Evolutionary conservation across 2,329 filamentous ascomycete species (phyloP), one percentile per base, ranked within the genome.

Genomic region (Pezicula neosporulosa): DNA sequence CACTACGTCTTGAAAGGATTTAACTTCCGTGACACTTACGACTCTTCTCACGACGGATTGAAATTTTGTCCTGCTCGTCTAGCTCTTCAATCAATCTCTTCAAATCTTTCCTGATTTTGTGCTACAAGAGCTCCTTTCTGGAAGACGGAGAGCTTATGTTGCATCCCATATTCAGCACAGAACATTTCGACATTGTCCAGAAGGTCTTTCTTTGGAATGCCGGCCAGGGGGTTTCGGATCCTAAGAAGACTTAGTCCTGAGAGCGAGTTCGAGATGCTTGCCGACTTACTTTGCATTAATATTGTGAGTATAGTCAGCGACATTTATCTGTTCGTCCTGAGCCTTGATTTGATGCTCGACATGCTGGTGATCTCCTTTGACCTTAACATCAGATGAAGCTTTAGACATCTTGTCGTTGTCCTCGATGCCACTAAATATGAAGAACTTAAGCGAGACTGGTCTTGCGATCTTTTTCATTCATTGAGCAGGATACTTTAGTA

Each of bases 151-250:
- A 55, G 15, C 6, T 49, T 48, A 4, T 55, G 78, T 2, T 71
- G 65, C 30, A 91, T 72, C 21, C 75, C 76, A 56, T 86, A 79
- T 37, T 76, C 69, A 6, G 72, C 69, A 37, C 82, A 83, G 60
- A 87, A 88, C 9, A 70, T 70, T 47, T 81, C 74, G 38, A 83
- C 83, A 48, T 81, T 71, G 42, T 65, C 62, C 48, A 82, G 67
- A 8, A 83, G 73, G 60, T 71, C 66, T 45, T 69, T 74, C 53
- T 63, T 73, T 6, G 80, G 70, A 48, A 82, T 71, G 28, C 78
- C 80, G 35, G 76, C 71, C 6, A 86, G 69, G 13, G 78, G 78
- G 56, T 82, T 82, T 45, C 70, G 69, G 59, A 80, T 74, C 56
- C 77, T 78, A 38, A 28, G 45, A 35, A 24, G 39, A 6, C 16